phyloP scores from a whole-genome alignment of 1,284 basidiomycete genomes.

The Termitomyces sp. region DNA sequence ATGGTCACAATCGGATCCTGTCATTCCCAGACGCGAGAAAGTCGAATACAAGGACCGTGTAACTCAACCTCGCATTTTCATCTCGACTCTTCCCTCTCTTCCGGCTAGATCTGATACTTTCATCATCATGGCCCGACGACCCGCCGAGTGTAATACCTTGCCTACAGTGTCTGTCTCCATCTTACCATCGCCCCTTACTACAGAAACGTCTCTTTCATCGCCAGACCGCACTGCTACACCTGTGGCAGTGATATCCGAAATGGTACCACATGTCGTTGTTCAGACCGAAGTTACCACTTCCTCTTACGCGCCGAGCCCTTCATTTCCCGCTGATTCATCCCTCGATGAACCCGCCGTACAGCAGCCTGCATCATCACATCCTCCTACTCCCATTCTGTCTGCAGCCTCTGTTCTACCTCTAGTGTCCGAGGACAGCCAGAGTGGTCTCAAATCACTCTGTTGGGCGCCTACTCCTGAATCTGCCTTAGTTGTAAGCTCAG shows the following conservation, averaged over 20 bases:
- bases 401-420: too few relatives aligned
- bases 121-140: not conserved
- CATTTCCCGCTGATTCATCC: too few relatives aligned
- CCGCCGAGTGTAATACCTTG: not conserved
- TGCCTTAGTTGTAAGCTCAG: not conserved
- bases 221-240: not conserved
- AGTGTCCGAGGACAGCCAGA: not conserved
- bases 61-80: not conserved
- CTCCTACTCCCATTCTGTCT: not conserved
- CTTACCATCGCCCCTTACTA: too few relatives aligned
- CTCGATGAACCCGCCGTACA: not conserved
- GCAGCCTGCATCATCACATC: not conserved
- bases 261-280: not conserved
- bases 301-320: not conserved
- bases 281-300: not conserved
- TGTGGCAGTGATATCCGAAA: not conserved
- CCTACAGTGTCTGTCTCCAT: not conserved
- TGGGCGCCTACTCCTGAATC: not conserved
- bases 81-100: not conserved
- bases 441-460: not conserved
- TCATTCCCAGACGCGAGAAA: not conserved
- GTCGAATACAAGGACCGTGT: not conserved
- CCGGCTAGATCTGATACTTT: not conserved
- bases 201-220: not conserved
- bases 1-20: not conserved